Base-by-base conservation (phyloP, 176 grass and related monocot genomes). In the Bolboschoenus planiculmis region DNA sequence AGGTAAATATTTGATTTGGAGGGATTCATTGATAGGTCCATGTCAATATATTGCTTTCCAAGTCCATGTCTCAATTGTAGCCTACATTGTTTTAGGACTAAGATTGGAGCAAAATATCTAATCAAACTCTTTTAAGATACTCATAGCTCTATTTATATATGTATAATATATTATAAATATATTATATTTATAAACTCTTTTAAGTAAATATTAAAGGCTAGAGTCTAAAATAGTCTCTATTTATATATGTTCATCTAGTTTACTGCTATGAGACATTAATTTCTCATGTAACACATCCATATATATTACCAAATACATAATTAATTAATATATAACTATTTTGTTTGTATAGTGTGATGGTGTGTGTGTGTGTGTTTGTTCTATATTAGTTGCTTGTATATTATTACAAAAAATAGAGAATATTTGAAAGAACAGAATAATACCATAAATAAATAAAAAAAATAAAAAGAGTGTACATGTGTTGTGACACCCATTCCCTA, bases 61-160 rank as follows among this genome's bases (percentile, higher is more conserved):
- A 76, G 79, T 82, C 79, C 21, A 63, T 62, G 79, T 82, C 79
- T 47, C 36, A 82, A 82, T 39, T 82, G 58, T 82, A 82, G 57
- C 56, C 57, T 82, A 18, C 37, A 82, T 63, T 42, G 39, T 48
- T 64, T 82, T 64, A 82, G 57, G 57, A 82, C 23, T 82, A 82
- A 64, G 57, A 48, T 46, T 82, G 27, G 57, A 82, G 59, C 42
- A 27, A 34, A 82, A 82, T 11, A 31, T 48, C n/a, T 48, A 82
- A 82, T 48, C 37, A 65, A 82, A 81, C 55, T 81, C 78, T 62
- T 63, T 82, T 10, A 62, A 82, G 57, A 65, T 82, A 62, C 58
- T 82, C 65, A 39, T 47, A 46, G 79, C 9, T 47, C 43, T 64
- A 81, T 81, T 57, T n/a, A n/a, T n/a, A n/a, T n/a, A n/a, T n/a